Evolutionary conservation across 371 early-diverging fungal genomes (phyloP).

Genomic region (Smittium culicis): DNA sequence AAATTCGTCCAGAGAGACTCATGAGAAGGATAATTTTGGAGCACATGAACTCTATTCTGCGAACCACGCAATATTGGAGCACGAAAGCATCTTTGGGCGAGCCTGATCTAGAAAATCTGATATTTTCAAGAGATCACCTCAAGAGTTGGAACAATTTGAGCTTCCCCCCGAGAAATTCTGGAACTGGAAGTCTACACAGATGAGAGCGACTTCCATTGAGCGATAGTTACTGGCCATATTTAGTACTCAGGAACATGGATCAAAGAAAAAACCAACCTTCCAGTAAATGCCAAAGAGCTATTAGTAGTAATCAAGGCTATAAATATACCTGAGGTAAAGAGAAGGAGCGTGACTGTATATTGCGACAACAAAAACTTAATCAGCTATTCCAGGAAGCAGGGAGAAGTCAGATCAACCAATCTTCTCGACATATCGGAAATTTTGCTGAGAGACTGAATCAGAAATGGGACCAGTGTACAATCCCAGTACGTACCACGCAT

Average conservation of each 20-base stretch:
- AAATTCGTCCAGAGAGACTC: background rate
- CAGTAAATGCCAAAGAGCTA: background rate
- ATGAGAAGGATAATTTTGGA: background rate
- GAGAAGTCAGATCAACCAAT: background rate
- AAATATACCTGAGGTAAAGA: background rate
- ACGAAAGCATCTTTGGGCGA: background rate
- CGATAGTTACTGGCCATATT: background rate
- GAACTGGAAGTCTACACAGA: background rate
- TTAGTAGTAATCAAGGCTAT: background rate
- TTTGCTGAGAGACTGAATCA: background rate
- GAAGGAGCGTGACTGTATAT: background rate
- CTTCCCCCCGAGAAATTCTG: background rate
- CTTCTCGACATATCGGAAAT: background rate
- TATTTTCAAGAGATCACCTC: background rate
- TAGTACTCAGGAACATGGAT: background rate
- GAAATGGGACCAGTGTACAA: background rate
- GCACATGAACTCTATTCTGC: background rate
- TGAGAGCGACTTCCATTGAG: background rate
- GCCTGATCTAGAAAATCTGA: background rate
- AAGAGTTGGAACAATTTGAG: background rate
- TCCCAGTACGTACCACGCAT: background rate
- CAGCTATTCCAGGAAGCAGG: background rate
- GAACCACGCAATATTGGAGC: background rate
- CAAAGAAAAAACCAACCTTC: background rate
- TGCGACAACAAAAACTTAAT: background rate